Conservation (phyloP, 2,329 filamentous ascomycete species). For the Claviceps paspali region DNA sequence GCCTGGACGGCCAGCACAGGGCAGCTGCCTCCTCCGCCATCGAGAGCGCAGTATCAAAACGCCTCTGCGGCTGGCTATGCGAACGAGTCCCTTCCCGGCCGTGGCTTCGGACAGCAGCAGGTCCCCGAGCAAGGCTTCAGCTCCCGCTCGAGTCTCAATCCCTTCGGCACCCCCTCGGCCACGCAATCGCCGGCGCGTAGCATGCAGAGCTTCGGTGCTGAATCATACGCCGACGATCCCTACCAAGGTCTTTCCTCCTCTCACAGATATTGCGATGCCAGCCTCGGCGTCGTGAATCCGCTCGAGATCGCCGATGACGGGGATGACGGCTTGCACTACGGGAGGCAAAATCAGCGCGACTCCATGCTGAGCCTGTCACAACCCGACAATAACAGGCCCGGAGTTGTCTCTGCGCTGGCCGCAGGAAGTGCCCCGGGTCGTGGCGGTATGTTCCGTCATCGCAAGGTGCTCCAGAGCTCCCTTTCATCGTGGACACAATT, state of each 20-base stretch:
- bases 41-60: slow-evolving; percentile 15
- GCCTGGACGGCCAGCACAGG: slow-evolving; percentile 32
- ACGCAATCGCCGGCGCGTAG: slow-evolving; percentile 34
- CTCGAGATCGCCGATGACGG: slow-evolving; percentile 74
- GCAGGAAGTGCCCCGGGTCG: slow-evolving; percentile 24
- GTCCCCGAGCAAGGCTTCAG: slow-evolving; percentile 24
- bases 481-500: neutral
- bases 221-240: slow-evolving; percentile 46
- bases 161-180: slow-evolving; percentile 19
- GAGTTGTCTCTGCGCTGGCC: slow-evolving; percentile 24
- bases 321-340: slow-evolving; percentile 61
- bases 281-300: slow-evolving; percentile 53
- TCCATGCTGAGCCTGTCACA: slow-evolving; percentile 45
- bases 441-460: slow-evolving; percentile 9
- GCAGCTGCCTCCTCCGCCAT: slow-evolving; percentile 23
- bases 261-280: slow-evolving; percentile 26
- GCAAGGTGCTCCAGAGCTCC: neutral
- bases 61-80: slow-evolving; percentile 10
- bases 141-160: slow-evolving; percentile 28
- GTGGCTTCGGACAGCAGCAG: slow-evolving; percentile 5
- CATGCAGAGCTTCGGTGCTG: slow-evolving; percentile 26
- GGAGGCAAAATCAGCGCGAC: slow-evolving; percentile 27
- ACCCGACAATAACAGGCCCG: slow-evolving; percentile 18
- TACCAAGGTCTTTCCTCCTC: slow-evolving; percentile 34
- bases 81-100: slow-evolving; percentile 3